Evolutionary conservation across 495 filamentous ascomycete genomes (phyloP).

Genomic region (Penicillium riverlandense): DNA sequence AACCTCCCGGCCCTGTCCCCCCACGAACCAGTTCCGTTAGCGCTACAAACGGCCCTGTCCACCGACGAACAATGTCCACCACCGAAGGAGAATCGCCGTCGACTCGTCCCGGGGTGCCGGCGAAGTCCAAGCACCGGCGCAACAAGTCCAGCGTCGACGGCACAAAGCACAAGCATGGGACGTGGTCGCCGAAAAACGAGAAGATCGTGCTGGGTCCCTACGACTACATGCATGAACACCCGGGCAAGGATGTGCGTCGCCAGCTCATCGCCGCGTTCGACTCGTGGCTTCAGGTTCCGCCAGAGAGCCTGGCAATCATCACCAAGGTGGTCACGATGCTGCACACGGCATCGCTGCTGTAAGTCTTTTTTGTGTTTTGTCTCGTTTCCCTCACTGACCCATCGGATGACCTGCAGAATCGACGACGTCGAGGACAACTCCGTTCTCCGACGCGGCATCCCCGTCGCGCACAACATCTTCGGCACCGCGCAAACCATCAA

Average conservation of each 20-base stretch:
- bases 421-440: constrained; percentile 90
- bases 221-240: constrained; percentile 77
- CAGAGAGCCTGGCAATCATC: constrained; percentile 70
- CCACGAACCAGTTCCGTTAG: constrained; percentile 64
- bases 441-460: constrained; percentile 74
- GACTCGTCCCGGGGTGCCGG: constrained; percentile 7
- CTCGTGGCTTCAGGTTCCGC: constrained; percentile 77
- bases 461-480: constrained; percentile 92
- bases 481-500: constrained; percentile 96
- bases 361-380: constrained; percentile 9
- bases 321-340: constrained; percentile 87
- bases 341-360: constrained; percentile 85
- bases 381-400: neutral
- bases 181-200: constrained; percentile 68
- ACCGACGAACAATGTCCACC: constrained; percentile 36
- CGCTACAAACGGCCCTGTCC: constrained; percentile 24
- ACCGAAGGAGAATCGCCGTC: constrained; percentile 36
- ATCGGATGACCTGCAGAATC: constrained; percentile 39
- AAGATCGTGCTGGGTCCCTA: constrained; percentile 77
- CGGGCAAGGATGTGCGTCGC: constrained; percentile 86
- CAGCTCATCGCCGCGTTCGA: constrained; percentile 89
- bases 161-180: constrained; percentile 43
- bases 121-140: constrained; percentile 25
- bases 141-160: constrained; percentile 42
- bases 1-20: constrained; percentile 63